Evolutionary conservation across 176 grass and related monocot species (phyloP), one percentile per base, ranked within the genome.

Genomic region (Lolium rigidum): DNA sequence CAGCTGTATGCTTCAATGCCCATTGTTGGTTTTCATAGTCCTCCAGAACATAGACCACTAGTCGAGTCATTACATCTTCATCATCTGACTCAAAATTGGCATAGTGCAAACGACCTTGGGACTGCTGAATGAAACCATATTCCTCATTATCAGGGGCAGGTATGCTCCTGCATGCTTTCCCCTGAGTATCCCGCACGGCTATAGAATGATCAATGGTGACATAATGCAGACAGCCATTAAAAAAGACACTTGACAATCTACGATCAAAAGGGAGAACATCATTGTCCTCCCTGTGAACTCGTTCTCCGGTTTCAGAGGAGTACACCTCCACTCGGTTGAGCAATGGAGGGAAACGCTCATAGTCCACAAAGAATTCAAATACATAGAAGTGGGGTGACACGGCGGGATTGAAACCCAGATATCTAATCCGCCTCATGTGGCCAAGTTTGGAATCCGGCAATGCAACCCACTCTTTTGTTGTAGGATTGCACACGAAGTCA

Each of bases 251-350:
- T 74, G n/a, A 7, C n/a, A 25, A 48, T 22, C 11, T 0, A 6
- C 0, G 13, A 3, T 13, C 0, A 0, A 1, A 1, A 25, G 7
- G n/a, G 12, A 1, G 7, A 25, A 74, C 15, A 49, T 8, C n/a
- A 8, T 49, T 74, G 11, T 25, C n/a, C 43, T 49, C 44, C 1
- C 1, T 0, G 25, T 5, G n/a, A 25, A 49, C n/a, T 47, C 41
- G n/a, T 25, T 1, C 43, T 25, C 70, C 43, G 0, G 70, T 74
- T 74, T 74, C n/a, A 25, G 41, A 24, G n/a, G 70, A 73, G 48
- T 73, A 73, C 2, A 73, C 70, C 5, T 48, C 5, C 11, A 47
- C 69, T 14, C 70, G 41, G 8, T 0, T 22, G 70, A 48, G 5
- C 11, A 0, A 73, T 21, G 43, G 20, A 10, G 70, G 2, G 11